Evolutionary conservation across 1,284 basidiomycete species (phyloP).

Genomic region (Sutorius eximius): DNA sequence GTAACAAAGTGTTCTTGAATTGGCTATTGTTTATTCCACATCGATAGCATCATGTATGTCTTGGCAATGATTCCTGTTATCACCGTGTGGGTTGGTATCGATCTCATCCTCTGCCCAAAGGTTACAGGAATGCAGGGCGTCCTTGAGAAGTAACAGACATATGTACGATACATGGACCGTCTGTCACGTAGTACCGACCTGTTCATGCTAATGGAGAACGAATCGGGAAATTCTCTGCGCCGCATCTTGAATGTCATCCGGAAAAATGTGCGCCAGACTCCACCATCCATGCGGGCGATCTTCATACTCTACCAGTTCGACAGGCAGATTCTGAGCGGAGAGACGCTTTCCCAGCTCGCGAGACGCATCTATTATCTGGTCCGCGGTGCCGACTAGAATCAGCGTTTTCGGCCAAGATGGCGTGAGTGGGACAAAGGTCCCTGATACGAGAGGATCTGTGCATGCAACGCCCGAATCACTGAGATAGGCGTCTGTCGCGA

Average conservation of each 20-base stretch:
- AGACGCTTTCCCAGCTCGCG: slow-evolving; percentile 13
- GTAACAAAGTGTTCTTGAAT: neutral
- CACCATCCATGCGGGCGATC: slow-evolving; percentile 28
- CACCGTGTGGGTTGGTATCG: no score
- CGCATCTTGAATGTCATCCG: slow-evolving; percentile 14
- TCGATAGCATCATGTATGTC: neutral
- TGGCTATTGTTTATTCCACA: neutral
- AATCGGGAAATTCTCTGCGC: slow-evolving; percentile 16
- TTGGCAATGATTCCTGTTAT: no score
- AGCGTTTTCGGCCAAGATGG: slow-evolving; percentile 27
- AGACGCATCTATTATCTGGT: slow-evolving; percentile 16
- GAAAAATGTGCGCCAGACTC: slow-evolving; percentile 18
- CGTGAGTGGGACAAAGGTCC: slow-evolving; percentile 15
- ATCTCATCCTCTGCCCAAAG: no score
- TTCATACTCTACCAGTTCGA: slow-evolving; percentile 29
- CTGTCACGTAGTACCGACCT: no score
- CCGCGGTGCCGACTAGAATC: slow-evolving; percentile 22
- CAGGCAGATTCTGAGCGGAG: neutral
- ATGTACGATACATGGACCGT: no score
- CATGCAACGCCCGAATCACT: slow-evolving; percentile 7
- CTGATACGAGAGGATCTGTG: slow-evolving; percentile 23
- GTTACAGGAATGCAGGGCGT: no score
- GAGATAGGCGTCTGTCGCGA: slow-evolving; percentile 7
- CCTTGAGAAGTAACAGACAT: no score
- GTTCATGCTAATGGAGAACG: neutral